Evolutionary conservation across 257 asterid genomes (phyloP).

Genomic region (Solanum rostratum): DNA sequence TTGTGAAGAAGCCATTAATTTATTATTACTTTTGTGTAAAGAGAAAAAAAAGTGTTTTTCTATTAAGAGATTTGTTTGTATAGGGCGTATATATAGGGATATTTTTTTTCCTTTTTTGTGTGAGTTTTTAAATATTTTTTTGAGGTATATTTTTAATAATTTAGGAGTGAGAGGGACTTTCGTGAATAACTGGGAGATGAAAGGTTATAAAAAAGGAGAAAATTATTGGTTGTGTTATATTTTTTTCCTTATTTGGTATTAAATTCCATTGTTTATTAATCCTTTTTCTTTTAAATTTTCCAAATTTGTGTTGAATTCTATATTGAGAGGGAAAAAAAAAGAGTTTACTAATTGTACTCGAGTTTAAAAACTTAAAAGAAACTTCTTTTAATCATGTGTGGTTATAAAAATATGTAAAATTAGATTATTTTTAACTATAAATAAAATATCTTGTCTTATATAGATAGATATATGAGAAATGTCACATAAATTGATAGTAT

Average conservation of each 20-base stretch:
- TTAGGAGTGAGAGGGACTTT: neutral
- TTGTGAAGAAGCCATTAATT: constrained; percentile 50
- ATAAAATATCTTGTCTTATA: neutral
- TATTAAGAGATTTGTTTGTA: neutral
- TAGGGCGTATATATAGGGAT: neutral
- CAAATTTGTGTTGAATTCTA: neutral
- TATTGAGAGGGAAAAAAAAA: neutral
- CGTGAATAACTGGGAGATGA: neutral
- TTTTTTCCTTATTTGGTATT: neutral
- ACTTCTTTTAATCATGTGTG: too few relatives aligned
- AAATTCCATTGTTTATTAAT: neutral
- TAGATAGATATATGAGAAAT: neutral
- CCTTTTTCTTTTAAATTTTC: neutral
- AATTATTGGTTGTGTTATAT: neutral
- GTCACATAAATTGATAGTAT: neutral
- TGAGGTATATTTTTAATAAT: too few relatives aligned
- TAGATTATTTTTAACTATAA: neutral
- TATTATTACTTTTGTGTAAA: neutral
- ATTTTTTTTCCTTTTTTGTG: neutral
- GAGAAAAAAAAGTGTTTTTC: neutral
- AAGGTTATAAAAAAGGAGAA: neutral
- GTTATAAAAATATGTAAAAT: neutral
- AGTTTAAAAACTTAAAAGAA: too few relatives aligned
- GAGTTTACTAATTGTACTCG: too few relatives aligned
- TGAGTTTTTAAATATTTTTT: neutral